A percentile compares a stretch with the other conserved stretches of the same genome.
Conservation (phyloP, 2,329 filamentous ascomycete species). For the Leptographium galeiforme region DNA sequence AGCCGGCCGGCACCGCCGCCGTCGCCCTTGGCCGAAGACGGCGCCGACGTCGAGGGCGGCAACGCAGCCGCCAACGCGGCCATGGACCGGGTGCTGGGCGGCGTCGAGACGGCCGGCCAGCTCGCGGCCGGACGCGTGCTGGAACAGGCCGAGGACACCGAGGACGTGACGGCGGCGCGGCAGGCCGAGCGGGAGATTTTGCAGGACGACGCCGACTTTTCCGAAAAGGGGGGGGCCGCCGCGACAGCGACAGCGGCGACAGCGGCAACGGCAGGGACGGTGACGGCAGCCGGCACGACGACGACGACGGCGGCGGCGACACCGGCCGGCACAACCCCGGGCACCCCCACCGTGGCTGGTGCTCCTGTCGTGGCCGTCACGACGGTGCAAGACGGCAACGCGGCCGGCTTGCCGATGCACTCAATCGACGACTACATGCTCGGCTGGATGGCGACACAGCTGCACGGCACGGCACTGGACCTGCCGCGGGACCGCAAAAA, state of each 20-base stretch:
- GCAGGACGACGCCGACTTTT: constrained; percentile 75
- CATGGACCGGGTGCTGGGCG: constrained; percentile 73
- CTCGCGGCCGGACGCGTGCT: constrained; percentile 57
- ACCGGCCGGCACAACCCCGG: background rate
- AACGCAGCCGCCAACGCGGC: constrained; percentile 38
- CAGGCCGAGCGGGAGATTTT: constrained; percentile 81
- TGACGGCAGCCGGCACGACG: background rate
- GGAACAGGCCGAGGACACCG: constrained; percentile 80
- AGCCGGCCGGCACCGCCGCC: constrained; percentile 57
- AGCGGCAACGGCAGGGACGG: background rate
- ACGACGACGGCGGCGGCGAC: background rate
- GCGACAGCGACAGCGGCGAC: constrained; percentile 25
- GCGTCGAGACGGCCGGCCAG: constrained; percentile 45
- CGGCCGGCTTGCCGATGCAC: constrained; percentile 41
- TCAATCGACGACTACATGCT: constrained; percentile 69
- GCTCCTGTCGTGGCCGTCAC: background rate
- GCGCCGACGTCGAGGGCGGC: constrained; percentile 35
- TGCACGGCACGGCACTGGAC: constrained; percentile 46
- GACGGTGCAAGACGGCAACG: constrained; percentile 27
- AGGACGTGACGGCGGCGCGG: constrained; percentile 80
- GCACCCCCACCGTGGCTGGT: background rate
- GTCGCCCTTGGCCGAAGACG: constrained; percentile 32
- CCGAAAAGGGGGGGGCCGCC: constrained; percentile 39
- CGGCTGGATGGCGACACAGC: constrained; percentile 47
- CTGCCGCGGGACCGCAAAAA: constrained; percentile 53